These are phyloP conservation scores for Rhinocladiella similis DNA, from an alignment of 2,329 filamentous ascomycete species.

Conservation along the genomic window DNA sequence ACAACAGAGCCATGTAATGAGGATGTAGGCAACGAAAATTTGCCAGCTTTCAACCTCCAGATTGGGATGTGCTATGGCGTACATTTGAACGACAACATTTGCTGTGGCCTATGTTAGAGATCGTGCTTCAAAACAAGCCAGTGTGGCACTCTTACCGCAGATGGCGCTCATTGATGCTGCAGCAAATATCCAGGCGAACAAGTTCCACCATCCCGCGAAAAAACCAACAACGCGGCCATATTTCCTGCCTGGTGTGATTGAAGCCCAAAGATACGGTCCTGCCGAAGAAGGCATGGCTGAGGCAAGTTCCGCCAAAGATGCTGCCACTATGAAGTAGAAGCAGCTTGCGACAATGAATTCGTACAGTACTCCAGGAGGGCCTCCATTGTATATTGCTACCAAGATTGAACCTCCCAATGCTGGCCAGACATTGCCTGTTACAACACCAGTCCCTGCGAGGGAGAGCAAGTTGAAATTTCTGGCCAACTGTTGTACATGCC, in stretches of 20 bases:
- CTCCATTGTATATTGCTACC: slow-evolving; percentile 51
- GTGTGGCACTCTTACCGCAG: slow-evolving; percentile 45
- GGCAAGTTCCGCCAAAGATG: slow-evolving; percentile 60
- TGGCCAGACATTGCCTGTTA: slow-evolving; percentile 66
- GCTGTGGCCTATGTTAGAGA: not conserved
- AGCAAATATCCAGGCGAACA: slow-evolving; percentile 59
- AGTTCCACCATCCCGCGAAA: slow-evolving; percentile 47
- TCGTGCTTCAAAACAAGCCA: no score
- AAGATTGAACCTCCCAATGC: slow-evolving; percentile 58
- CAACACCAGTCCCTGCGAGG: slow-evolving; percentile 60
- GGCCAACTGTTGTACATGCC: slow-evolving; percentile 62
- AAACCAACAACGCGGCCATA: slow-evolving; percentile 53
- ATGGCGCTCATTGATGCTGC: slow-evolving; percentile 55
- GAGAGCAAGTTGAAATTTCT: slow-evolving; percentile 62
- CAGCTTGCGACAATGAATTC: slow-evolving; percentile 54
- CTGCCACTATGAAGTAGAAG: slow-evolving; percentile 60
- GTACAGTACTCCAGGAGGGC: slow-evolving; percentile 61
- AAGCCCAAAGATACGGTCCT: slow-evolving; percentile 62
- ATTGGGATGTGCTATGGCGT: slow-evolving; percentile 56
- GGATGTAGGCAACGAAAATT: slow-evolving; percentile 58
- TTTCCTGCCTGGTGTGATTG: slow-evolving; percentile 54
- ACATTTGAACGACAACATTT: slow-evolving; percentile 62
- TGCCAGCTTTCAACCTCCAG: slow-evolving; percentile 57
- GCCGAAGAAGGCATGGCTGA: slow-evolving; percentile 60
- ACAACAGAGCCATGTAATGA: slow-evolving; percentile 25